Conservation (phyloP, 345 rosid species). For the Theobroma cacao region DNA sequence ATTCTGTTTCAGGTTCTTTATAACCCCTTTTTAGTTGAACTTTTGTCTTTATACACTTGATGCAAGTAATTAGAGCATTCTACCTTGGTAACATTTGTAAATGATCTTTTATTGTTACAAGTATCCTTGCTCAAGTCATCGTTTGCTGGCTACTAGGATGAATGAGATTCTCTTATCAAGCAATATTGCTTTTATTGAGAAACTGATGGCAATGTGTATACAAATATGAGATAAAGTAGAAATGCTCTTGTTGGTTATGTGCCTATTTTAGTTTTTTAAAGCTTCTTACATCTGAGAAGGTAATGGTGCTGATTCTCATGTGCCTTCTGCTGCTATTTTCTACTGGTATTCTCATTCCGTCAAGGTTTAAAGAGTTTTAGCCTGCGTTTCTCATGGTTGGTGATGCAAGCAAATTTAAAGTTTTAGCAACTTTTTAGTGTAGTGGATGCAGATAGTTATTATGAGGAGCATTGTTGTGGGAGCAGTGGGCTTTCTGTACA, state of each 20-base stretch:
- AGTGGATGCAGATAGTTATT: too few species aligned
- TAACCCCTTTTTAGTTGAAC: background rate
- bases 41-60: background rate
- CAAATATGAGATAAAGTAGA: background rate
- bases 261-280: background rate
- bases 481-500: too few species aligned
- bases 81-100: background rate
- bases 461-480: too few species aligned
- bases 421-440: background rate
- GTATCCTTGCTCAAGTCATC: background rate
- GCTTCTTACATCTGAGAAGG: background rate
- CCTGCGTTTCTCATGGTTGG: background rate
- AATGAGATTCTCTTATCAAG: background rate
- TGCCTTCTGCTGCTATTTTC: background rate
- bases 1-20: slow-evolving; percentile 9
- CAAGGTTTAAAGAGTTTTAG: background rate
- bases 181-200: background rate
- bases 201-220: background rate
- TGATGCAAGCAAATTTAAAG: background rate
- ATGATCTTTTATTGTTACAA: background rate
- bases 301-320: background rate
- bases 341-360: background rate
- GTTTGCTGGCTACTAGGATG: background rate
- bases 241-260: background rate
- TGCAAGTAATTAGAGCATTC: background rate